Evolutionary conservation across 139 green algal species (phyloP), one percentile per base, ranked within the genome.

Genomic region (Chlorella sp.): DNA sequence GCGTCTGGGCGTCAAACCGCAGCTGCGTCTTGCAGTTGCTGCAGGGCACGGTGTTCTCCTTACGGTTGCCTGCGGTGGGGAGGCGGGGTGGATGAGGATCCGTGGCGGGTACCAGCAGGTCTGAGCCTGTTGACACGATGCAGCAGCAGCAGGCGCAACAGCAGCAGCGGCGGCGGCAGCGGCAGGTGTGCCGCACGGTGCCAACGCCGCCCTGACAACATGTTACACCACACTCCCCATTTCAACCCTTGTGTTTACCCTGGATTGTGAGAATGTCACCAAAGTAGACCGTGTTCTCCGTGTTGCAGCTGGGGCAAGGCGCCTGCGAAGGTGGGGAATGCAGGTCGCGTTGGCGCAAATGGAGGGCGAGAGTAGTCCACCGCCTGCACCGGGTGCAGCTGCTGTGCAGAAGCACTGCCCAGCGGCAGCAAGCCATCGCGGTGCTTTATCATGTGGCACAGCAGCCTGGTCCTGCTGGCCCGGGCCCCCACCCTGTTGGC

Each of bases 181-280:
- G n/a, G n/a, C n/a, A n/a, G n/a, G n/a, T n/a, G n/a, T n/a, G n/a
- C n/a, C n/a, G n/a, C n/a, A n/a, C n/a, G n/a, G n/a, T n/a, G n/a
- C n/a, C n/a, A n/a, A n/a, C n/a, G n/a, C n/a, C n/a, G n/a, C n/a
- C n/a, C n/a, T n/a, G n/a, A n/a, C n/a, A n/a, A n/a, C n/a, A n/a
- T n/a, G n/a, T n/a, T n/a, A n/a, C n/a, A n/a, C n/a, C n/a, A n/a
- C n/a, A n/a, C n/a, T n/a, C n/a, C n/a, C n/a, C n/a, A n/a, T n/a
- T n/a, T n/a, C n/a, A 55, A 11, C 44, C 44, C 44, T 7, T 55
- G 11, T 17, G 21, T 55, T 60, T 34, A 81, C 95, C 95, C 12
- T 90, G 32, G 13, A 98, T 91, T 0, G 89, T 96, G 39, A 98
- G 88, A 34, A 98, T 94, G 44, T 97, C 93, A 0, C 95, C 95